Base-by-base conservation (phyloP, 495 filamentous ascomycete genomes). In the Penicillium cataractarum region DNA sequence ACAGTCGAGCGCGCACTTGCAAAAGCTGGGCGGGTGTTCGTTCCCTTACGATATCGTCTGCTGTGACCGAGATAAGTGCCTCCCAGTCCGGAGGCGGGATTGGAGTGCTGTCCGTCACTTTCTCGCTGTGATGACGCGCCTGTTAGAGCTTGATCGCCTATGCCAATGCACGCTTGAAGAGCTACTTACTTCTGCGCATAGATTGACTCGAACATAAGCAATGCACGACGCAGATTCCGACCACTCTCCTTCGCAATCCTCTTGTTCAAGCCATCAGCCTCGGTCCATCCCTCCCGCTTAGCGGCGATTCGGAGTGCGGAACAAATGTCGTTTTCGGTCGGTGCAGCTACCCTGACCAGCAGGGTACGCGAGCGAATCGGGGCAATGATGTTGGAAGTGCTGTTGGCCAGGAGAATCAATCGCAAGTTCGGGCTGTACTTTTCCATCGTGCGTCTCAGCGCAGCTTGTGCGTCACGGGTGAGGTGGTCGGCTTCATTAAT, bases 401-500 rank as follows among this genome's bases (percentile, higher is more conserved):
- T 92, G 69, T 98, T 97, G 46, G 94, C 96, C 50, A 98, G 78
- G 49, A 99, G 78, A 51, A 99, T 97, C 66, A 99, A 77, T 35
- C 95, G 82, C 64, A 99, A 65, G 74, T 98, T 99, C 22, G 95
- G 94, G 64, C 89, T 92, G 78, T 99, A 99, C 81, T 99, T 99
- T 80, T 99, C 95, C 95, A 99, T 99, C 0, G 95, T 99, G 58
- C 95, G 83, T 72, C 95, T 86, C 72, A 99, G 81, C 54, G 95
- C 95, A 1, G 96, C 96, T 77, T 99, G 95, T 7, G 95, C 95
- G 84, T 99, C 95, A 44, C 95, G 79, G 0, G 90, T 96, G 51
- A 99, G 80, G 68, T 97, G 90, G 68, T 99, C 96, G n/a, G 95
- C 95, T 79, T 99, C 95, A 70, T 99, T 99, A 81, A 99, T 97